Percentiles rank a stretch among this genome's conserved stretches.
These are phyloP conservation scores for Botrytis paeoniae DNA, from an alignment of 2,329 filamentous ascomycete species.

Conservation along the genomic window DNA sequence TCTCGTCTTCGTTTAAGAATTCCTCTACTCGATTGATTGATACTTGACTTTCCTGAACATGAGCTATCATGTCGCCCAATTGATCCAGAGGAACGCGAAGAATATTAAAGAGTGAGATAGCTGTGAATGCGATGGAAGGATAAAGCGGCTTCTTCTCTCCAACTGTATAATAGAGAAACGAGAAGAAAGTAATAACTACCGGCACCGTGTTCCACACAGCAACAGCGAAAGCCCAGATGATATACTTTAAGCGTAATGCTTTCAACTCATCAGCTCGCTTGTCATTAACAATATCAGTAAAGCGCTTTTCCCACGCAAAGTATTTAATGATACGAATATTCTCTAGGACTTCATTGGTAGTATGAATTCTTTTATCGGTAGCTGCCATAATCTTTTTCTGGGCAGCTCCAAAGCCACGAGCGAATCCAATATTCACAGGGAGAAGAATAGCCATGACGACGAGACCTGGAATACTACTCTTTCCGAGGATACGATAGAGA, in stretches of 20 bases:
- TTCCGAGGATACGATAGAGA: constrained; percentile 85
- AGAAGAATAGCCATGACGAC: constrained; percentile 84
- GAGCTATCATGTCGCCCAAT: constrained; percentile 96
- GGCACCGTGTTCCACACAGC: constrained; percentile 97
- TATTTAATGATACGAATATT: constrained; percentile 99
- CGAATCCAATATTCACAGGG: constrained; percentile 86
- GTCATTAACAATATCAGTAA: constrained; percentile 81
- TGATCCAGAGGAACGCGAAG: constrained; percentile 92
- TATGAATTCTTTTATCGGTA: constrained; percentile 92
- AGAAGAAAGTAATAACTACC: constrained; percentile 92
- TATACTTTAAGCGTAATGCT: constrained; percentile 76
- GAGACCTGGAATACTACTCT: constrained; percentile 91
- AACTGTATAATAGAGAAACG: constrained; percentile 88
- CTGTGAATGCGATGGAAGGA: constrained; percentile 92
- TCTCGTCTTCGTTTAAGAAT: constrained; percentile 90
- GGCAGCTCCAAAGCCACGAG: constrained; percentile 76
- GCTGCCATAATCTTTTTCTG: constrained; percentile 90
- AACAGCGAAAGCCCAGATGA: constrained; percentile 87
- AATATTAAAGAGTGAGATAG: constrained; percentile 91
- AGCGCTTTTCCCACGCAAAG: constrained; percentile 96
- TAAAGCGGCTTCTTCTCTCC: constrained; percentile 86
- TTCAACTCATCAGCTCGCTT: constrained; percentile 78
- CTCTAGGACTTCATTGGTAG: constrained; percentile 93
- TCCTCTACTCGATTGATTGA: constrained; percentile 96
- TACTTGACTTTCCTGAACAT: constrained; percentile 95